Conservation (phyloP, 164 flowering plant genomes). For the Stephania cephalantha region DNA sequence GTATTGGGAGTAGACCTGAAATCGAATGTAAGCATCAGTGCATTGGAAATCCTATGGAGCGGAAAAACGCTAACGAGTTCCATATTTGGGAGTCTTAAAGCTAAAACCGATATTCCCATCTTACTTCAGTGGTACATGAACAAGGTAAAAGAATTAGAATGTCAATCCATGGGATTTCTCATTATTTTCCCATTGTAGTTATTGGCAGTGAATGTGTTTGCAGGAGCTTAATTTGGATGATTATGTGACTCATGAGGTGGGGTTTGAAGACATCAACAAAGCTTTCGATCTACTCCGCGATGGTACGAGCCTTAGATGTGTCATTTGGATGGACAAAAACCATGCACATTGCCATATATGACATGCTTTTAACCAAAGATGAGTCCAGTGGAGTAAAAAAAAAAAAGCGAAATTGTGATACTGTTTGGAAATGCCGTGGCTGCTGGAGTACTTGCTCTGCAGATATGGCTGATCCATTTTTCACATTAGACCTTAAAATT, state of each 20-base stretch:
- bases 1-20: slow-evolving; percentile 53
- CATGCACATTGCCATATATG: too few relatives aligned
- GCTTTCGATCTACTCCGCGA: slow-evolving; percentile 46
- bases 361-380: too few relatives aligned
- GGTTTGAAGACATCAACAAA: slow-evolving; percentile 51
- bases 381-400: too few relatives aligned
- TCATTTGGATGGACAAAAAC: slow-evolving; percentile 55
- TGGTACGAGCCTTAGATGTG: slow-evolving; percentile 57
- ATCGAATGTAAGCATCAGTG: slow-evolving; percentile 22
- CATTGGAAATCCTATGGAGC: slow-evolving; percentile 23
- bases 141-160: slow-evolving; percentile 28
- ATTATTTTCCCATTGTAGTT: too few relatives aligned
- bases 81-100: slow-evolving; percentile 51
- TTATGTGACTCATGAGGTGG: slow-evolving; percentile 42
- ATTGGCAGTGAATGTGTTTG: background rate
- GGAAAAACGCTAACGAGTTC: slow-evolving; percentile 46
- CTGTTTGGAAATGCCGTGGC: too few relatives aligned
- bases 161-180: too few relatives aligned
- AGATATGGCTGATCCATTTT: too few relatives aligned
- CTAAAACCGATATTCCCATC: slow-evolving; percentile 51
- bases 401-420: too few relatives aligned
- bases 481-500: too few relatives aligned
- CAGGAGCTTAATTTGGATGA: slow-evolving; percentile 37
- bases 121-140: slow-evolving; percentile 36
- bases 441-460: too few relatives aligned